These are phyloP conservation scores for Bromus sterilis DNA, from an alignment of 176 grass and related monocot genomes.

Conservation along the genomic window DNA sequence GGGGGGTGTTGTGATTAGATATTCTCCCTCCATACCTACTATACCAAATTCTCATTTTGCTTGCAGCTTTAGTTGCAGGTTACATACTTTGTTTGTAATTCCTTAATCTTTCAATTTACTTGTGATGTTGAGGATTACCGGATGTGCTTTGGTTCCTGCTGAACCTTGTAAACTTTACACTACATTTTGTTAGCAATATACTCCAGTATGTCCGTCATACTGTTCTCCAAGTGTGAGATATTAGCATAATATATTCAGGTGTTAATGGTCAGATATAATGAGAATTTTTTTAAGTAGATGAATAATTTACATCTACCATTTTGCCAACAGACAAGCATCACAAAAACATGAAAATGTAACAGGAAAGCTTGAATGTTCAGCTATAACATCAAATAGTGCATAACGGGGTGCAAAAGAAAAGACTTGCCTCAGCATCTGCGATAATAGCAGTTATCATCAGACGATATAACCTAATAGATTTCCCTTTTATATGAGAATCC, in stretches of 20 bases:
- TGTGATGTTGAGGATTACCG: background rate
- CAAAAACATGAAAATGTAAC: background rate
- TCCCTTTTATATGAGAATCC: slow-evolving; percentile 62
- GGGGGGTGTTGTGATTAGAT: background rate
- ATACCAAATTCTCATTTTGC: slow-evolving; percentile 5
- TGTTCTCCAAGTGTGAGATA: background rate
- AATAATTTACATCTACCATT: background rate
- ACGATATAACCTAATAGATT: slow-evolving; percentile 33
- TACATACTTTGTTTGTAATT: background rate
- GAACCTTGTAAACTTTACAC: background rate
- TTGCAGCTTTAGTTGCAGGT: background rate
- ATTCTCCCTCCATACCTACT: background rate
- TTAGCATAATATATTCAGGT: background rate
- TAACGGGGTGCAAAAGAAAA: slow-evolving; percentile 10
- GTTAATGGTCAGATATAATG: background rate
- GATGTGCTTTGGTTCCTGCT: background rate
- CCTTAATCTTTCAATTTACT: background rate
- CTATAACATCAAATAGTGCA: background rate
- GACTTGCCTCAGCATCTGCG: slow-evolving; percentile 79
- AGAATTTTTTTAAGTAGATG: background rate
- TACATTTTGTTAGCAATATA: background rate
- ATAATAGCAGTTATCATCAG: slow-evolving; percentile 84
- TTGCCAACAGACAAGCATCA: slow-evolving; percentile 5
- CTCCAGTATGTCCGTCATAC: background rate
- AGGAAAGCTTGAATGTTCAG: background rate